Conservation (phyloP, 306 rosid species). For the Acacia acuminata region DNA sequence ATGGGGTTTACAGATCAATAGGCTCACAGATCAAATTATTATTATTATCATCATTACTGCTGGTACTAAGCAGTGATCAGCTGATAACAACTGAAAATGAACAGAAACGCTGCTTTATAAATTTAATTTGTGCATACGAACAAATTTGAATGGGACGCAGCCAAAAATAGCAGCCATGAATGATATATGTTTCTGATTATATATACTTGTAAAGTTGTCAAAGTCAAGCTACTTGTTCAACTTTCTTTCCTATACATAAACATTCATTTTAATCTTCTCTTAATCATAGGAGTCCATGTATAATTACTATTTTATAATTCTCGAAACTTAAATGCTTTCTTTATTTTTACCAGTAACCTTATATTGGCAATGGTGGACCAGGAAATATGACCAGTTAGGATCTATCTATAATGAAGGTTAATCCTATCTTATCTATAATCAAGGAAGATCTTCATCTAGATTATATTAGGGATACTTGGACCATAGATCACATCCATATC, state of each 20-base stretch:
- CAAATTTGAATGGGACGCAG: conserved; percentile 27
- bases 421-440: too few relatives aligned
- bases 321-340: neutral
- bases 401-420: too few relatives aligned
- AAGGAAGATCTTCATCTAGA: too few relatives aligned
- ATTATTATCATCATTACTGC: neutral
- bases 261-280: neutral
- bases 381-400: too few relatives aligned
- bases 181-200: conserved; percentile 7
- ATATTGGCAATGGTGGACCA: too few relatives aligned
- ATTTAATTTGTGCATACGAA: neutral
- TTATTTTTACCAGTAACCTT: neutral
- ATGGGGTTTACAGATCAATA: neutral
- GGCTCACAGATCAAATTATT: neutral
- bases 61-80: neutral
- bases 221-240: neutral
- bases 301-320: neutral
- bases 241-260: neutral
- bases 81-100: neutral
- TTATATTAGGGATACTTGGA: too few relatives aligned
- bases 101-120: conserved; percentile 20
- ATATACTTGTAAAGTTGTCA: neutral
- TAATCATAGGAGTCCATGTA: neutral
- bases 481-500: too few relatives aligned
- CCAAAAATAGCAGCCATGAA: conserved; percentile 29